Base-by-base conservation (phyloP, 2,329 filamentous ascomycete genomes). In the Lachnellula cervina region DNA sequence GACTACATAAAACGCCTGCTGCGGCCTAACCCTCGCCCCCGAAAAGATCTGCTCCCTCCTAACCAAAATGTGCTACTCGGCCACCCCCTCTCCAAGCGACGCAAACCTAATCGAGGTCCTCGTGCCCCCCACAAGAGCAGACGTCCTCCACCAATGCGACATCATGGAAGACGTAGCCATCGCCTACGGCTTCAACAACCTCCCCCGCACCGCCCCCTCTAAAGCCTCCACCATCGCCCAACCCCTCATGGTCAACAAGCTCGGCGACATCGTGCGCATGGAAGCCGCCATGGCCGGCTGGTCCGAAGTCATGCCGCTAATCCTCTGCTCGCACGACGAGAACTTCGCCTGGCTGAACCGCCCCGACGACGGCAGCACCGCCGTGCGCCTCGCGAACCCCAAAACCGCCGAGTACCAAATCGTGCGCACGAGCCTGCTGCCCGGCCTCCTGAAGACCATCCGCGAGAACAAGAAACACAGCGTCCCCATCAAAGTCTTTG, bases 81-180 rank as follows among this genome's bases (percentile, higher is more conserved):
- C 90, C 32, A 82, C 80, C 56, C 92, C 90, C 3, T 94, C 90
- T 0, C 74, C 79, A 53, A 80, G 82, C 59, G 80, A 87, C 59
- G 73, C 81, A 53, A 86, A 89, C 69, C 76, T 94, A 49, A 78
- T 96, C 58, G 87, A 95, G 67, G 86, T 97, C 28, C 81, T 86
- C 37, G 83, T 97, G 23, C 94, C 94, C 8, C 84, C 92, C 34
- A 97, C 92, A 47, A 84, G 94, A 60, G 93, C 94, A 48, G 94
- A 99, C 72, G 87, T 99, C 43, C 84, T 99, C 34, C 94, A 99
- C 73, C 89, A 97, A 70, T 95, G 91, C 66, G 94, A 99, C 71
- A 89, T 99, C 64, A 99, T 99, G 93, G 94, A 99, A 76, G 95
- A 99, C 70, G 86, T 95, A 19, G 94, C 91, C 42, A 94, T 99